Percentiles rank a stretch among this genome's conserved stretches.
Conservation (phyloP, 225 moss, liverwort and hornwort species). For the Anthoceros angustus region DNA sequence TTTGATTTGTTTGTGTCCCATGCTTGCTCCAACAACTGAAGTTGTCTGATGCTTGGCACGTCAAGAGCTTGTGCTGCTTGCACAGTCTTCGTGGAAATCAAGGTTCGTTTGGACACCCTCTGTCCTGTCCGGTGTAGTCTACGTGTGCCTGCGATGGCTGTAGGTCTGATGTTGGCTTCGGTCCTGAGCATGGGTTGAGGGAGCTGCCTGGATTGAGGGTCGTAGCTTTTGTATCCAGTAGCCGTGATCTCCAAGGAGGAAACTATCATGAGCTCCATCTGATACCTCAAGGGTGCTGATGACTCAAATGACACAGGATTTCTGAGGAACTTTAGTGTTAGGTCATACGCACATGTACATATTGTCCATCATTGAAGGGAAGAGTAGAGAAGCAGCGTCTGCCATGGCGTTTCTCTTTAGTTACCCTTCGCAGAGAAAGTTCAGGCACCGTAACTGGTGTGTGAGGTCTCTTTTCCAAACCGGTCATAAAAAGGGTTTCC, state of each 20-base stretch:
- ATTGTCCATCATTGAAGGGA: background rate
- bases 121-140: too few relatives aligned
- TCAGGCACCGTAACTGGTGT: background rate
- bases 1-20: too few relatives aligned
- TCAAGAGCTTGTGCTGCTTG: too few relatives aligned
- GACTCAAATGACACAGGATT: constrained; percentile 3
- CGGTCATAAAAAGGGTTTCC: background rate
- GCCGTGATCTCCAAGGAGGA: background rate
- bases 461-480: constrained; percentile 5
- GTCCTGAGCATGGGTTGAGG: too few relatives aligned
- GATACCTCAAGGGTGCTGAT: background rate
- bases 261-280: constrained; percentile 3
- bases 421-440: background rate
- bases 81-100: too few relatives aligned
- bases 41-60: too few relatives aligned
- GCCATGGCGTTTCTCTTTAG: background rate
- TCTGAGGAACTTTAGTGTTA: background rate
- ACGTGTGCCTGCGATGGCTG: too few relatives aligned
- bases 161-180: too few relatives aligned
- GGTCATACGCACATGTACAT: background rate
- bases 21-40: too few relatives aligned
- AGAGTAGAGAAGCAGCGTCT: background rate
- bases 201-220: background rate
- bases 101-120: too few relatives aligned
- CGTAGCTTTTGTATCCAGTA: background rate